Percentiles rank a stretch among this genome's conserved stretches.
These are phyloP conservation scores for Austroboletus eburneus DNA, from an alignment of 768 basidiomycete species.

Conservation along the genomic window DNA sequence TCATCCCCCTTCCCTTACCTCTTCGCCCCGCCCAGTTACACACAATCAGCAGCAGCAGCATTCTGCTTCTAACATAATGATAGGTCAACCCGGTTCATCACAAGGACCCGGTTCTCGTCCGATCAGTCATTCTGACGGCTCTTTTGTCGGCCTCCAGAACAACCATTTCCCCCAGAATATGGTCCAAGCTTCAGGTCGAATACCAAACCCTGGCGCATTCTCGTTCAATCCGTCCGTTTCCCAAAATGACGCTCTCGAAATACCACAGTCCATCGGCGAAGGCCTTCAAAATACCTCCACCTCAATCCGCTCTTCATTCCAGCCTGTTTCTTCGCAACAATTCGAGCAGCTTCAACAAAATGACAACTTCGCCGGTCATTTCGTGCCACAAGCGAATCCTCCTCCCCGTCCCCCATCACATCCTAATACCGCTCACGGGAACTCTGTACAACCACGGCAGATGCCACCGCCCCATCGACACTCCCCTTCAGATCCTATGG, in stretches of 20 bases:
- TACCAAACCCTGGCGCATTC: constrained; percentile 34
- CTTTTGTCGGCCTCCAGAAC: constrained; percentile 42
- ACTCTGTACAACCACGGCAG: constrained; percentile 30
- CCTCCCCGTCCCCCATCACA: constrained; percentile 45
- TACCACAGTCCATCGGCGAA: constrained; percentile 39
- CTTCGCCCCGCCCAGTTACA: constrained; percentile 28
- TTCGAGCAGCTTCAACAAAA: constrained; percentile 51
- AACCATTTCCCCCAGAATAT: constrained; percentile 31
- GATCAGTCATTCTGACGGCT: constrained; percentile 44
- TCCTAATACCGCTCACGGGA: constrained; percentile 30
- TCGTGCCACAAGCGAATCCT: constrained; percentile 36
- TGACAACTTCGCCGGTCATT: constrained; percentile 32
- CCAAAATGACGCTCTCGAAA: constrained; percentile 44
- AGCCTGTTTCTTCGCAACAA: constrained; percentile 61
- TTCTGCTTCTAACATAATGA: constrained; percentile 26
- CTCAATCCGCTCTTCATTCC: constrained; percentile 38
- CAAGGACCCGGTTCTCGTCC: constrained; percentile 30
- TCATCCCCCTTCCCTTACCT: constrained; percentile 26
- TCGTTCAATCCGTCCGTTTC: constrained; percentile 48
- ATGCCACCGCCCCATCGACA: constrained; percentile 39
- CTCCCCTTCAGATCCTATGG: constrained; percentile 46
- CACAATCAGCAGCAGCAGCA: constrained; percentile 28
- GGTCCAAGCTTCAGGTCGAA: constrained; percentile 33
- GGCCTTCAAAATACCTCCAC: constrained; percentile 38
- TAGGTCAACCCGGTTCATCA: constrained; percentile 29